Conservation (phyloP, 2,329 filamentous ascomycete genomes). For the Botrytis porri region DNA sequence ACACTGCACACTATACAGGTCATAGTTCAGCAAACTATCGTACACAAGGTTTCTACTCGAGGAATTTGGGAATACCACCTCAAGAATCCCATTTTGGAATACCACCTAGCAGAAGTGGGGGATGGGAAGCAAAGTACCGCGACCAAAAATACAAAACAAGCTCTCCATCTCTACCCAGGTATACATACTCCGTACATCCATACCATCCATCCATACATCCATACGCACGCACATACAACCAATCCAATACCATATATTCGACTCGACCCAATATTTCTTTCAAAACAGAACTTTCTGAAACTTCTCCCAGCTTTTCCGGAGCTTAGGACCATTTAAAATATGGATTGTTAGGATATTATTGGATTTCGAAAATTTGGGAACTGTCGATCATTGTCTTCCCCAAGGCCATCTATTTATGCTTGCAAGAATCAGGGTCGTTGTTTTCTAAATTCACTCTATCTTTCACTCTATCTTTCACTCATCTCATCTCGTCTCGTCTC, state of each 20-base stretch:
- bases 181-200: neutral
- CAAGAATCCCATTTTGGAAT: neutral
- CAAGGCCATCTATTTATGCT: neutral
- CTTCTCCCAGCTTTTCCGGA: neutral
- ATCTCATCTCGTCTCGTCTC: neutral
- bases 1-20: neutral
- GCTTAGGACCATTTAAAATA: neutral
- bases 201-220: neutral
- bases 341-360: neutral
- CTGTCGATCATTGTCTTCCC: constrained; percentile 2
- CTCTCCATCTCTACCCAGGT: neutral
- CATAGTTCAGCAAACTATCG: neutral
- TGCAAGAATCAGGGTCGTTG: neutral
- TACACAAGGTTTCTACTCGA: neutral
- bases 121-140: neutral
- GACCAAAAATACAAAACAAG: neutral
- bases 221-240: neutral
- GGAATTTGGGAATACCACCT: neutral
- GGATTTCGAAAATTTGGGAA: neutral
- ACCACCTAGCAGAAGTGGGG: constrained; percentile 9
- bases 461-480: neutral
- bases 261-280: neutral
- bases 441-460: neutral
- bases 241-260: neutral
- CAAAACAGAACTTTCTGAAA: constrained; percentile 5